Evolutionary conservation across 805 yeast genomes (phyloP).

Genomic region (Cyberlindnera suaveolens): DNA sequence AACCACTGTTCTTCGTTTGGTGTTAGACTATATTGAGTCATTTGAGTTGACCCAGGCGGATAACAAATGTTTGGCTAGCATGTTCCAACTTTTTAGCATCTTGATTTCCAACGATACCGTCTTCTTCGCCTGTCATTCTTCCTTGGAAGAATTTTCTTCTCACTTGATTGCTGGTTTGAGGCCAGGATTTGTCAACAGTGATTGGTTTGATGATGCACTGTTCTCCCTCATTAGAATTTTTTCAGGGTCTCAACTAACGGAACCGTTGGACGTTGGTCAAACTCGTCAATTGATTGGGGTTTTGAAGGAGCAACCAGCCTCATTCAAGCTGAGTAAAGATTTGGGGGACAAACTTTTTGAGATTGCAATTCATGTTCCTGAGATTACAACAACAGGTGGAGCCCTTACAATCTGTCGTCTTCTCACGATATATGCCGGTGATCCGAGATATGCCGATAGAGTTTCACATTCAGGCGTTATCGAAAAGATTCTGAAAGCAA

Average conservation of each 20-base stretch:
- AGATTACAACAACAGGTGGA: constrained; percentile 36
- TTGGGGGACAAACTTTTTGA: constrained; percentile 34
- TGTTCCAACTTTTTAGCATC: constrained; percentile 37
- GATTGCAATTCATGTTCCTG: constrained; percentile 34
- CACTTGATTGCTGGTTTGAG: constrained; percentile 32
- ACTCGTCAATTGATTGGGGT: constrained; percentile 13
- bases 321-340: constrained; percentile 20
- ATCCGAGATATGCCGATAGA: constrained; percentile 31
- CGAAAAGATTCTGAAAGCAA: constrained; percentile 37
- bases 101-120: constrained; percentile 34
- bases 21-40: constrained; percentile 29
- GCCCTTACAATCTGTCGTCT: constrained; percentile 52
- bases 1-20: constrained; percentile 30
- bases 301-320: constrained; percentile 13
- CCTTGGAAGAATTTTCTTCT: constrained; percentile 30
- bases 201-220: constrained; percentile 58
- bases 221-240: constrained; percentile 49
- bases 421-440: constrained; percentile 46
- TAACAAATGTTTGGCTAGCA: constrained; percentile 29
- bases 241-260: constrained; percentile 46
- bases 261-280: constrained; percentile 28
- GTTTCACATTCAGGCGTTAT: constrained; percentile 45
- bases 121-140: constrained; percentile 28
- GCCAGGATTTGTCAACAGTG: constrained; percentile 33
- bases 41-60: constrained; percentile 27